Conservation (phyloP, 805 yeast genomes). For the Tetrapisispora nanseiensis region DNA sequence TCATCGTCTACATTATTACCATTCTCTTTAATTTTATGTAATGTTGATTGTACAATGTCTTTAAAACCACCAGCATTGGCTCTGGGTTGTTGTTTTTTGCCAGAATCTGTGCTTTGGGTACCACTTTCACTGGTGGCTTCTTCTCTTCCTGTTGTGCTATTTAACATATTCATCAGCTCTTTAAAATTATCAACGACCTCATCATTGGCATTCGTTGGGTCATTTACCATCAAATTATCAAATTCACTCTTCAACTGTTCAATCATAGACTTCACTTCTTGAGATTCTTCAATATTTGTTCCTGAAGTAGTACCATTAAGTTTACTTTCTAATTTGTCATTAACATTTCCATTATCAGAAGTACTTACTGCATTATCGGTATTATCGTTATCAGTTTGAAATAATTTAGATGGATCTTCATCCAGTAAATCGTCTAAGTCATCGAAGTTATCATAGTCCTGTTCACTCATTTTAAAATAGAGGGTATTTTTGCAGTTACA, state of each 20-base stretch:
- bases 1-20: conserved; percentile 58
- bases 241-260: conserved; percentile 21
- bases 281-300: conserved; percentile 17
- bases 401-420: conserved; percentile 43
- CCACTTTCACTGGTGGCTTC: neutral
- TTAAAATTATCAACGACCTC: conserved; percentile 37
- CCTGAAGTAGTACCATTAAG: conserved; percentile 8
- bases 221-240: conserved; percentile 16
- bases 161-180: conserved; percentile 12
- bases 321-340: conserved; percentile 9
- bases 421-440: conserved; percentile 80
- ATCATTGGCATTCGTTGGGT: conserved; percentile 32
- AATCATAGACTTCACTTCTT: conserved; percentile 26
- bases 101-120: neutral
- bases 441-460: conserved; percentile 64
- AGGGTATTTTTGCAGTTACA: too few relatives aligned
- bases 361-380: neutral
- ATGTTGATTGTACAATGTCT: conserved; percentile 67
- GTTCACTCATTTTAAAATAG: too few relatives aligned
- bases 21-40: conserved; percentile 67
- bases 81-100: neutral
- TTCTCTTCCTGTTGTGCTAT: neutral
- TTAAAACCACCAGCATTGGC: conserved; percentile 40
- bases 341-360: conserved; percentile 38
- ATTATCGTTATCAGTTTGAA: neutral